Conservation (phyloP, 495 filamentous ascomycete genomes). For the Hypomontagnella submonticulosa region DNA sequence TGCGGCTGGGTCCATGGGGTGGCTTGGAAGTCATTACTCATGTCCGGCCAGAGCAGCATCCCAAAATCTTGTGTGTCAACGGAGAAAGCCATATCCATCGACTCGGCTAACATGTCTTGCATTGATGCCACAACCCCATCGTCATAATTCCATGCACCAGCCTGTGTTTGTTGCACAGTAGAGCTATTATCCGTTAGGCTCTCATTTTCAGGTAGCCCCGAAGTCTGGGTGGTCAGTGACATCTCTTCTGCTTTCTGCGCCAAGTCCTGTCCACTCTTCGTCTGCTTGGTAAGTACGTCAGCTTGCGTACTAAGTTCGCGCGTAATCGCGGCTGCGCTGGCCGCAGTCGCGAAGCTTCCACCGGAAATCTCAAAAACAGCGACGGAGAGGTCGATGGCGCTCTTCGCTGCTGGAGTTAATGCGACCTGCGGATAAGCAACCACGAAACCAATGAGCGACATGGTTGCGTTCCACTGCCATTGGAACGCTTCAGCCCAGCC, state of each 20-base stretch:
- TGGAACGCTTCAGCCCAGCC: slow-evolving; percentile 65
- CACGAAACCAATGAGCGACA: slow-evolving; percentile 62
- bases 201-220: slow-evolving; percentile 2
- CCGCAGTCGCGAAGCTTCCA: slow-evolving; percentile 56
- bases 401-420: slow-evolving; percentile 47
- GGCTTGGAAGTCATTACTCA: slow-evolving; percentile 15
- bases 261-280: slow-evolving; percentile 4
- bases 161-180: neutral
- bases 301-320: slow-evolving; percentile 35
- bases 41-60: slow-evolving; percentile 26
- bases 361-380: slow-evolving; percentile 60
- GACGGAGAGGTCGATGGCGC: slow-evolving; percentile 53
- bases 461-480: slow-evolving; percentile 64
- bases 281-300: slow-evolving; percentile 23
- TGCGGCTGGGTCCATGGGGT: slow-evolving; percentile 22
- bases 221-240: neutral
- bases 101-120: slow-evolving; percentile 24
- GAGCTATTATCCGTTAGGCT: neutral
- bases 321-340: slow-evolving; percentile 56
- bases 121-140: slow-evolving; percentile 11
- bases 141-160: slow-evolving; percentile 10
- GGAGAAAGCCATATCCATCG: slow-evolving; percentile 35
- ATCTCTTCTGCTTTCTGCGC: neutral
- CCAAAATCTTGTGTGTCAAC: slow-evolving; percentile 33
- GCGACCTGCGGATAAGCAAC: slow-evolving; percentile 54